Evolutionary conservation across 2,329 filamentous ascomycete species (phyloP), one percentile per base, ranked within the genome.

Genomic region (Talaromyces atroroseus): DNA sequence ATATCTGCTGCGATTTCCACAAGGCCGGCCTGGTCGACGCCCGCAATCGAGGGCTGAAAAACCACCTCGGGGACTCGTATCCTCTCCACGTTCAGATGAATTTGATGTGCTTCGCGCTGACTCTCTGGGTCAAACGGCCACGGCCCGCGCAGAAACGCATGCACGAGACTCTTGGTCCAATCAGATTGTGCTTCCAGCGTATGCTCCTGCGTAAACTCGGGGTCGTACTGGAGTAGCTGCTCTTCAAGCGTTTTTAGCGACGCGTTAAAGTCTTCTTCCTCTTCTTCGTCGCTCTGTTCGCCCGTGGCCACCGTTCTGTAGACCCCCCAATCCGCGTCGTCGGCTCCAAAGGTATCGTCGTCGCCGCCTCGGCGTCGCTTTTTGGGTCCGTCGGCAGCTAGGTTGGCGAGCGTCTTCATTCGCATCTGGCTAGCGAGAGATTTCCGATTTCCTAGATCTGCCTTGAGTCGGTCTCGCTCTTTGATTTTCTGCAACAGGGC

Each of bases 301-400:
- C 90, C 91, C 0, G 89, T 90, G 1, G 90, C 89, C 57, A 97
- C 95, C 42, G 90, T 90, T 53, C 94, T 87, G 73, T 99, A 99
- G 14, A 99, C 90, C 57, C 90, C 90, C 94, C 94, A 99, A 71
- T 99, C 94, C 57, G 95, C 92, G 67, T 99, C 94, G 71, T 99
- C 92, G 50, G 92, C 92, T 56, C 94, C 94, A 68, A 99, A 99
- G 59, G 90, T 91, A 69, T 99, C 94, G 65, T 99, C 94, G 68
- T 97, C 92, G 3, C 87, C 89, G 7, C 90, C 91, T 18, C 92
- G 85, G 14, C 92, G 84, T 73, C 96, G 95, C 71, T 92, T 91
- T 61, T 79, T 79, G 6, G 92, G 91, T 5, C 84, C 86, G 71
- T 99, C 94, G 0, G 92, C 92, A 2, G 94, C 94, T 1, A 99